Percentiles rank a stretch among this genome's conserved stretches.
These are phyloP conservation scores for Cadophora sp. DNA, from an alignment of 2,329 filamentous ascomycete species.

Conservation along the genomic window DNA sequence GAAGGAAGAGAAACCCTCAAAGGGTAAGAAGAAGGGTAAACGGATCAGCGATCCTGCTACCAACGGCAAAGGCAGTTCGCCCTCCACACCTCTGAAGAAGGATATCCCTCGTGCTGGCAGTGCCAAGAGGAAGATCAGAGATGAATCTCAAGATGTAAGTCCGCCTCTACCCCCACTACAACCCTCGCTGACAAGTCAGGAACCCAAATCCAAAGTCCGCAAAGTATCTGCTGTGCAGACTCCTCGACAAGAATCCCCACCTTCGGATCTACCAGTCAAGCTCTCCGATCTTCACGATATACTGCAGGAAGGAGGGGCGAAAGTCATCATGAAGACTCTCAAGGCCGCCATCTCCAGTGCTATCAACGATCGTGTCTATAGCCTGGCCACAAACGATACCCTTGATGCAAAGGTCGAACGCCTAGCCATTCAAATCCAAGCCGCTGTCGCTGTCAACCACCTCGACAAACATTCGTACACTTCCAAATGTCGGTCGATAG, in stretches of 20 bases:
- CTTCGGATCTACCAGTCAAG: slow-evolving; percentile 55
- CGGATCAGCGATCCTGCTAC: slow-evolving; percentile 66
- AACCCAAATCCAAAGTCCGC: slow-evolving; percentile 55
- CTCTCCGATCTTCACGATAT: slow-evolving; percentile 62
- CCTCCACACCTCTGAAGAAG: slow-evolving; percentile 46
- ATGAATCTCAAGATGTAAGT: slow-evolving; percentile 58
- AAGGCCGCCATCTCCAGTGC: slow-evolving; percentile 68
- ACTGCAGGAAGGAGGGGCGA: slow-evolving; percentile 71
- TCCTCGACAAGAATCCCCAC: slow-evolving; percentile 44
- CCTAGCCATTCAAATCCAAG: slow-evolving; percentile 81
- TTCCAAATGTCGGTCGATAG: slow-evolving; percentile 75
- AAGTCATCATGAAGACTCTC: slow-evolving; percentile 74
- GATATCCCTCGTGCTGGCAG: slow-evolving; percentile 48
- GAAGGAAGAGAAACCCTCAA: slow-evolving; percentile 53
- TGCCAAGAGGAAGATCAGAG: slow-evolving; percentile 64
- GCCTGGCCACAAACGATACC: slow-evolving; percentile 67
- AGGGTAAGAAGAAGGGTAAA: slow-evolving; percentile 62
- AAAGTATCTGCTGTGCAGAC: slow-evolving; percentile 61
- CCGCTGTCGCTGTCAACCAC: slow-evolving; percentile 66
- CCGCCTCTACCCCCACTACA: neutral
- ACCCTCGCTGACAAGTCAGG: slow-evolving; percentile 44
- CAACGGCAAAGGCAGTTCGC: slow-evolving; percentile 44
- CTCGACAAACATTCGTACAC: slow-evolving; percentile 59
- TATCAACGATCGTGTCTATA: slow-evolving; percentile 69
- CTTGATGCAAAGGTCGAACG: slow-evolving; percentile 70